Percentiles rank a stretch among this genome's conserved stretches.
Evolutionary conservation across 2,329 filamentous ascomycete species (phyloP).

Genomic region (Diaporthe sp.): DNA sequence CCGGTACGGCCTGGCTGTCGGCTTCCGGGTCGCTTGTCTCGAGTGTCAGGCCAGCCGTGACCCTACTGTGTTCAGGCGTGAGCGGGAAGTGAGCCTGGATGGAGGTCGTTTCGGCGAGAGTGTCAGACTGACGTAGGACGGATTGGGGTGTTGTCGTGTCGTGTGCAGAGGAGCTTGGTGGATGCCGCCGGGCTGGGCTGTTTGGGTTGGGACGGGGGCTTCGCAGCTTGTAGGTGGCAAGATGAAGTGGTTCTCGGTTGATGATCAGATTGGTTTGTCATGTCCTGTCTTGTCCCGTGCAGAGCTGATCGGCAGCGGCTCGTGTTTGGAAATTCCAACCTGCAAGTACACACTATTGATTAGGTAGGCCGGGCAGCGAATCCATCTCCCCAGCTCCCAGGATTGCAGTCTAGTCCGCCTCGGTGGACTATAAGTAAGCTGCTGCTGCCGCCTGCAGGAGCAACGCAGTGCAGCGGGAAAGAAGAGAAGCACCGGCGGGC

Average conservation of each 20-base stretch:
- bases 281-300: constrained; percentile 5
- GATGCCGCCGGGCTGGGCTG: background rate
- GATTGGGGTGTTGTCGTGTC: background rate
- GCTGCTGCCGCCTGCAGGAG: background rate
- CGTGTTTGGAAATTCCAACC: constrained; percentile 15
- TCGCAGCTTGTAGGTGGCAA: constrained; percentile 9
- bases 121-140: background rate
- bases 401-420: background rate
- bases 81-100: background rate
- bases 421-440: background rate
- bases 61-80: background rate
- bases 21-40: background rate
- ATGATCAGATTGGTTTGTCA: background rate
- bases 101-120: background rate
- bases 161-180: constrained; percentile 2
- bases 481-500: background rate
- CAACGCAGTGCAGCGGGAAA: background rate
- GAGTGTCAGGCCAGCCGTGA: background rate
- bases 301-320: constrained; percentile 20
- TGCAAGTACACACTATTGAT: background rate
- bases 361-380: background rate
- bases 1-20: background rate
- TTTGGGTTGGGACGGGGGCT: background rate
- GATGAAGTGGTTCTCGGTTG: constrained; percentile 23
- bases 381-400: background rate